Evolutionary conservation across 1,284 basidiomycete genomes (phyloP).

Genomic region (Sporisorium iseilematis-ciliati): DNA sequence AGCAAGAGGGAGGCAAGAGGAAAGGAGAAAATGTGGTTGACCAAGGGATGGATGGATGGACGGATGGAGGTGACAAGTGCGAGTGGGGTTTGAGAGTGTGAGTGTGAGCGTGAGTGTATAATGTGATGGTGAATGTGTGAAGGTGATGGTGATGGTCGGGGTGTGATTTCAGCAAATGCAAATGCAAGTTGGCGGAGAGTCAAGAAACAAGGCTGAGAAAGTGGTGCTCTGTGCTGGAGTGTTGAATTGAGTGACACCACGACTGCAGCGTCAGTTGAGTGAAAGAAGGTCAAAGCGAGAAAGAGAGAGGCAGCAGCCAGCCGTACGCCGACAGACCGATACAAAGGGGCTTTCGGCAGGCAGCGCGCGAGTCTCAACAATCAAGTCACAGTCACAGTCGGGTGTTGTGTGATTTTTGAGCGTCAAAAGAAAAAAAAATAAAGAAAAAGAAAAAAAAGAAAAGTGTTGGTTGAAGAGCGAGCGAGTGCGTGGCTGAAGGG

Average conservation of each 20-base stretch:
- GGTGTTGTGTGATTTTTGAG: conserved; percentile 6
- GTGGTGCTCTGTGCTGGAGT: neutral
- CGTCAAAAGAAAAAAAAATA: neutral
- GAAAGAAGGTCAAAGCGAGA: neutral
- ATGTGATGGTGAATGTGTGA: neutral
- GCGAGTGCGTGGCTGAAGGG: no score
- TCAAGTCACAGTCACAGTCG: neutral
- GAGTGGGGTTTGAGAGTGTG: conserved; percentile 1
- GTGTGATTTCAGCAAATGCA: neutral
- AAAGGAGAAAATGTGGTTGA: conserved; percentile 8
- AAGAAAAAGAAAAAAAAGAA: neutral
- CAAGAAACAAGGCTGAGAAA: no score
- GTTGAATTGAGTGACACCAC: conserved; percentile 4
- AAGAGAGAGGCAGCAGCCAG: neutral
- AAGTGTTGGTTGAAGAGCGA: conserved; percentile 18
- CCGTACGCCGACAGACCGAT: neutral
- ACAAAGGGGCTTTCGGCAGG: conserved; percentile 24
- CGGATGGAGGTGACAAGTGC: conserved; percentile 3
- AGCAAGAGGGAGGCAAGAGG: neutral
- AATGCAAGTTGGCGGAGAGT: neutral
- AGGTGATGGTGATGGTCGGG: conserved; percentile 2
- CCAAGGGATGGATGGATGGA: conserved; percentile 2
- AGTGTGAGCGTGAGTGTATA: conserved; percentile 1
- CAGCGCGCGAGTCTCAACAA: neutral
- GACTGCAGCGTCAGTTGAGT: no score